Base-by-base conservation (phyloP, 306 rosid species). In the Pueraria montana region DNA sequence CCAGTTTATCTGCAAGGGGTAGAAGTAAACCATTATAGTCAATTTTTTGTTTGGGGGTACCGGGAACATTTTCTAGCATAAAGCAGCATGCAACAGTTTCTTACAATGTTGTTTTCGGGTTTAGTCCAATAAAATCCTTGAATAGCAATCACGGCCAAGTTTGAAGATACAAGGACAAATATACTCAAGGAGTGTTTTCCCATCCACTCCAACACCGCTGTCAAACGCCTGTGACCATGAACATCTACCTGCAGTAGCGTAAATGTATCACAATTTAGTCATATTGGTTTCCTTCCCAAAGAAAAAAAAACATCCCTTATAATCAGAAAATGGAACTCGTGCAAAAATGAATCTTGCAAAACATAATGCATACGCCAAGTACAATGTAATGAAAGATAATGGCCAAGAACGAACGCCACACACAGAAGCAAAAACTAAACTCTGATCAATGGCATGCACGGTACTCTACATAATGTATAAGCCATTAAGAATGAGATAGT, bases 101-200 rank as follows among this genome's bases (percentile, higher is more conserved):
- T 86, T 78, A 93, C 98, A 72, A 95, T 80, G 90, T 95, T 95
- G 76, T 89, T 92, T 76, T 90, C 81, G 46, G 96, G 92, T 63
- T 78, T 59, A 4, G 3, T 71, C 91, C 88, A 92, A 84, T 92
- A 93, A 82, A 93, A 91, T 77, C 98, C 98, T 85, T 93, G 98
- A 59, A 89, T 66, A 27, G 87, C 91, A 43, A 92, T 89, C 24
- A 95, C 75, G 24, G 81, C 91, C 67, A 95, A 78, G 94, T 95
- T 93, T 42, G 98, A 95, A 65, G 93, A 77, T 30, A 93, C 83
- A 5, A 95, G 49, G 46, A 93, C 89, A 76, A 91, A 95, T 74
- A 93, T 92, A 76, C 90, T 86, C 82, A 95, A 76, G 11, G 98
- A 73, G 86, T 93, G 97, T 75, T 86, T 87, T 88, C 98, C 98